Evolutionary conservation across 1,284 basidiomycete genomes (phyloP).

Genomic region (Pascua guehoae): DNA sequence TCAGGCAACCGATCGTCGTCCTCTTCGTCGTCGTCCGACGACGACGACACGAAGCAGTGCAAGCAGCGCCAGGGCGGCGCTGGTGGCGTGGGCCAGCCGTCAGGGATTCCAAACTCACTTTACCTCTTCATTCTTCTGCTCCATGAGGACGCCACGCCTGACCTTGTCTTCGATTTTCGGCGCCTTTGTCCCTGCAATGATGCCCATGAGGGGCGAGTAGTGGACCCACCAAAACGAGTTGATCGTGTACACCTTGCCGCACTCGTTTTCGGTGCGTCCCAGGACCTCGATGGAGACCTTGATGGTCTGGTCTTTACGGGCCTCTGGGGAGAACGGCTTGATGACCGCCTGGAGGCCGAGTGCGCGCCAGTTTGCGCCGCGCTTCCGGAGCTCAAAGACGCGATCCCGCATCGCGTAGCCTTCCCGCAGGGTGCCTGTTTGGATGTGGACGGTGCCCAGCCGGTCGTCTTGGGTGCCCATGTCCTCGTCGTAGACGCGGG

Average conservation of each 20-base stretch:
- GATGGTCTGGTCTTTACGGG: conserved; percentile 20
- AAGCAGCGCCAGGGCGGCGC: no score
- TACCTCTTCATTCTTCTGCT: conserved; percentile 12
- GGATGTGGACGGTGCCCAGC: conserved; percentile 47
- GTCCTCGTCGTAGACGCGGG: conserved; percentile 53
- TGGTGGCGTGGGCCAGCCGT: no score
- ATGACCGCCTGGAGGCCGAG: conserved; percentile 15
- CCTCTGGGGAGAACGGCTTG: neutral
- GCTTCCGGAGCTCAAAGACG: conserved; percentile 45
- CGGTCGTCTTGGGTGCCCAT: conserved; percentile 52
- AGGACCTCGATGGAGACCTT: conserved; percentile 46
- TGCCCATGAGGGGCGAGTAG: conserved; percentile 43
- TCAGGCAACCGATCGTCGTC: conserved; percentile 14
- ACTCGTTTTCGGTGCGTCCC: conserved; percentile 45
- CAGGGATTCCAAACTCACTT: no score
- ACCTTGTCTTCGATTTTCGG: conserved; percentile 18
- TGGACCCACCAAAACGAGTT: conserved; percentile 49
- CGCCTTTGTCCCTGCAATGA: conserved; percentile 34
- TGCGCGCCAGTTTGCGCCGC: conserved; percentile 45
- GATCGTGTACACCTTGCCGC: conserved; percentile 51
- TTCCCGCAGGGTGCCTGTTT: conserved; percentile 29
- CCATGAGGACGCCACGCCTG: conserved; percentile 5
- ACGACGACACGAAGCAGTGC: conserved; percentile 7
- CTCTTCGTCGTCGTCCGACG: conserved; percentile 5
- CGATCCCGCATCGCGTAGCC: conserved; percentile 11